phyloP scores from a whole-genome alignment of 2,329 filamentous ascomycete species.

The Whalleya microplaca region DNA sequence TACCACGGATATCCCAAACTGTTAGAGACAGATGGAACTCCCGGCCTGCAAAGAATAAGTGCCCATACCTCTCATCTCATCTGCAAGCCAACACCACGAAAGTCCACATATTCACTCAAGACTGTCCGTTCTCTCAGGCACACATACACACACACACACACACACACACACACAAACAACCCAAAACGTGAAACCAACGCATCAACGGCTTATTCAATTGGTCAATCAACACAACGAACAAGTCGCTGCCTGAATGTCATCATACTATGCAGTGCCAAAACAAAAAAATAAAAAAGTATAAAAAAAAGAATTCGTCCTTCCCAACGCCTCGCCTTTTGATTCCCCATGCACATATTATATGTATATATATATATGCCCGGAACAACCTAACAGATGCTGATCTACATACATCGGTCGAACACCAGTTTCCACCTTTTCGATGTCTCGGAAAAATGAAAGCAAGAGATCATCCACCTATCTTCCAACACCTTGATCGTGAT shows the following conservation, averaged over 20 bases:
- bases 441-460: neutral
- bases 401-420: neutral
- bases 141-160: neutral
- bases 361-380: too few relatives aligned
- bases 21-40: too few relatives aligned
- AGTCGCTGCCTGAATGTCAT: slow-evolving; percentile 14
- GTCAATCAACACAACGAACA: slow-evolving; percentile 7
- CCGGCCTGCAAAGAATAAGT: too few relatives aligned
- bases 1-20: too few relatives aligned
- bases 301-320: too few relatives aligned
- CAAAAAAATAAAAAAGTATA: too few relatives aligned
- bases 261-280: slow-evolving; percentile 18
- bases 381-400: neutral
- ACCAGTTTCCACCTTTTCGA: neutral
- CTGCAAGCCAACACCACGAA: too few relatives aligned
- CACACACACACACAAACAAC: neutral
- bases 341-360: too few relatives aligned
- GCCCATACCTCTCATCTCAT: too few relatives aligned
- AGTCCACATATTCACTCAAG: neutral
- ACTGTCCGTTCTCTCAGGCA: neutral
- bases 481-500: neutral
- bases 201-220: slow-evolving; percentile 6
- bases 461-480: neutral
- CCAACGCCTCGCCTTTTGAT: too few relatives aligned
- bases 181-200: neutral